Evolutionary conservation across 495 filamentous ascomycete genomes (phyloP).

Genomic region (Podospora comata): DNA sequence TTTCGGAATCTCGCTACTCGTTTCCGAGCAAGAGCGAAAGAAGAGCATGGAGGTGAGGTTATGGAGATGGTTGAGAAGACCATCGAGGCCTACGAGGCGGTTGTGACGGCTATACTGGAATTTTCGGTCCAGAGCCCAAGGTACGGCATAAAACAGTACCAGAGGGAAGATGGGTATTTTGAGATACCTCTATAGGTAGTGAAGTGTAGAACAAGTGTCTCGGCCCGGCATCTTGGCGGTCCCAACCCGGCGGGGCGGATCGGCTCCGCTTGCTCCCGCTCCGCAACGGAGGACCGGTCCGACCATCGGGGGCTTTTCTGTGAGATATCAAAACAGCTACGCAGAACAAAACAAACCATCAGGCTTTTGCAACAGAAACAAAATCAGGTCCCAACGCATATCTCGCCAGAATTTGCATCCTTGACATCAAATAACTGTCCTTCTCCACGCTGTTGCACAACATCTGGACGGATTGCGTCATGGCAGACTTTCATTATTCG

Average conservation of each 20-base stretch:
- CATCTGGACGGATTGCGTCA: constrained; percentile 7
- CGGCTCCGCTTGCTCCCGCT: neutral
- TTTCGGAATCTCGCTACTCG: constrained; percentile 10
- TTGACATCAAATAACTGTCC: neutral
- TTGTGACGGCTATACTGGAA: constrained; percentile 19
- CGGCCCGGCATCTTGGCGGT: neutral
- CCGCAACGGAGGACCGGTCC: neutral
- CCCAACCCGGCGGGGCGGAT: neutral
- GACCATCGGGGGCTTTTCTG: neutral
- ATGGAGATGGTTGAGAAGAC: neutral
- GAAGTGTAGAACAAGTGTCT: neutral
- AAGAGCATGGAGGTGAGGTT: neutral
- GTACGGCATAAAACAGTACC: constrained; percentile 17
- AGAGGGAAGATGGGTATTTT: constrained; percentile 23
- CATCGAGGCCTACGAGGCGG: constrained; percentile 15
- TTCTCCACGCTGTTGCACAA: neutral
- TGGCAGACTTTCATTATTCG: neutral
- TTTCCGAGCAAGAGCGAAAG: neutral
- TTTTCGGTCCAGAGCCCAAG: constrained; percentile 23
- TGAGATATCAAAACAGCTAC: neutral
- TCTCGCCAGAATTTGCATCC: neutral
- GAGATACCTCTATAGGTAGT: constrained; percentile 5
- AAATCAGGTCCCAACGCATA: neutral
- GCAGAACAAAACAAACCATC: neutral
- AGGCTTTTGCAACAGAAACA: neutral